A percentile compares a stretch with the other conserved stretches of the same genome.
These are phyloP conservation scores for Botrytis cinerea DNA, from an alignment of 2,329 filamentous ascomycete species.

Conservation along the genomic window DNA sequence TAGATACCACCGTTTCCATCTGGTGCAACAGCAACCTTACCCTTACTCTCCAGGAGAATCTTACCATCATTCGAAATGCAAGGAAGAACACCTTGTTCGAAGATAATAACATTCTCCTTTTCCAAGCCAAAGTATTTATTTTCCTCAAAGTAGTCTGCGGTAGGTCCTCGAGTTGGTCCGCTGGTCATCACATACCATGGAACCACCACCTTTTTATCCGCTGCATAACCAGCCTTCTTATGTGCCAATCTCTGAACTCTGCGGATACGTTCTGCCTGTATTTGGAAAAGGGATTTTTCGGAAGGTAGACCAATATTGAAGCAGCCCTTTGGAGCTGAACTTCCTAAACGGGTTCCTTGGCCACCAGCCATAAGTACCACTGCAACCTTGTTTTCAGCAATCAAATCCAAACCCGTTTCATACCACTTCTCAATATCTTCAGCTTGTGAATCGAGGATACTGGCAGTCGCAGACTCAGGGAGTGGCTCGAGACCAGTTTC, in stretches of 20 bases:
- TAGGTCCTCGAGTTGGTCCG: conserved; percentile 86
- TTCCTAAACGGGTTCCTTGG: conserved; percentile 91
- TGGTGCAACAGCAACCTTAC: conserved; percentile 87
- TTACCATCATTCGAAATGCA: conserved; percentile 98
- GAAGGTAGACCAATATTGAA: conserved; percentile 95
- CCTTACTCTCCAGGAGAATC: conserved; percentile 89
- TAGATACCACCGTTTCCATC: conserved; percentile 98
- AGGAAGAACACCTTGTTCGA: conserved; percentile 94
- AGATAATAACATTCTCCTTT: conserved; percentile 84
- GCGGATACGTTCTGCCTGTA: conserved; percentile 91
- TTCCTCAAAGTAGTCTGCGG: conserved; percentile 89
- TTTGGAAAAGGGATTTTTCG: conserved; percentile 93
- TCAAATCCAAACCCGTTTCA: conserved; percentile 64
- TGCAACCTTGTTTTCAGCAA: conserved; percentile 69
- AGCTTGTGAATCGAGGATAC: conserved; percentile 83
- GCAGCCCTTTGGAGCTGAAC: conserved; percentile 95
- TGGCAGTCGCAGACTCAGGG: conserved; percentile 81
- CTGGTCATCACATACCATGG: conserved; percentile 99
- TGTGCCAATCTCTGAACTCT: conserved; percentile 82
- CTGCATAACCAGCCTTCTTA: conserved; percentile 61
- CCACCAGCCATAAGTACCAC: conserved; percentile 97
- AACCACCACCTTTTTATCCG: conserved; percentile 62
- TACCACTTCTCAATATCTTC: conserved; percentile 85
- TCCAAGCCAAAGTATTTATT: conserved; percentile 88
- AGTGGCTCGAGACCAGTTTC: conserved; percentile 72